Evolutionary conservation across 108 stramenopile genomes (phyloP), one percentile per base, ranked within the genome.

Genomic region (Nitzschia putrida): DNA sequence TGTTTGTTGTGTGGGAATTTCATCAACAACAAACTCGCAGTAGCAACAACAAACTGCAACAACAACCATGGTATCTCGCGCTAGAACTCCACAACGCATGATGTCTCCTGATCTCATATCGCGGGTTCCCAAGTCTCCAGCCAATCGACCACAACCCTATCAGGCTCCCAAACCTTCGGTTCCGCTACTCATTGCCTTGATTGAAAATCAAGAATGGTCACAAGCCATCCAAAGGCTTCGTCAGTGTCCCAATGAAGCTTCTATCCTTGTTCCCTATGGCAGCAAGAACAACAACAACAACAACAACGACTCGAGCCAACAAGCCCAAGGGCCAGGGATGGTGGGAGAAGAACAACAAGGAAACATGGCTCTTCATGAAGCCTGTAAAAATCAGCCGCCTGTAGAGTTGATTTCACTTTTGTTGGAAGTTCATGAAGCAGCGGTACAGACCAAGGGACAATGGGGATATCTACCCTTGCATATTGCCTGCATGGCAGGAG

Each of bases 401-500:
- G 20, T 71, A 14, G 69, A 71, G 38, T 20, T 71, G 26, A 25
- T 71, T 1, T 23, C 22, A 42, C n/a, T 26, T 16, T 61, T 71
- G 12, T 22, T 71, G 24, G 61, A 71, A 41, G 49, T 39, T 0
- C 8, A 71, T 52, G 52, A 52, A 38, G 9, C 25, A 7, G 69
- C 69, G 11, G 41, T 61, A 21, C 40, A 41, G 20, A 24, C 24
- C 23, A 47, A 24, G 24, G 69, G 16, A 20, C 50, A 66, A 61
- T 41, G 49, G 38, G 69, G 69, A 61, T 60, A 42, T 53, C 42
- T 71, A 29, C 69, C 69, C 10, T 41, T 71, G 59, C 69, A 71
- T 61, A 16, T 71, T 40, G 58, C 69, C 6, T 59, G 57, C 22
- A 14, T 8, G 10, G 12, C 20, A 10, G 40, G 52, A 0, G 69